These are phyloP conservation scores for Beauveria pseudobassiana DNA, from an alignment of 2,329 filamentous ascomycete genomes.

Conservation along the genomic window DNA sequence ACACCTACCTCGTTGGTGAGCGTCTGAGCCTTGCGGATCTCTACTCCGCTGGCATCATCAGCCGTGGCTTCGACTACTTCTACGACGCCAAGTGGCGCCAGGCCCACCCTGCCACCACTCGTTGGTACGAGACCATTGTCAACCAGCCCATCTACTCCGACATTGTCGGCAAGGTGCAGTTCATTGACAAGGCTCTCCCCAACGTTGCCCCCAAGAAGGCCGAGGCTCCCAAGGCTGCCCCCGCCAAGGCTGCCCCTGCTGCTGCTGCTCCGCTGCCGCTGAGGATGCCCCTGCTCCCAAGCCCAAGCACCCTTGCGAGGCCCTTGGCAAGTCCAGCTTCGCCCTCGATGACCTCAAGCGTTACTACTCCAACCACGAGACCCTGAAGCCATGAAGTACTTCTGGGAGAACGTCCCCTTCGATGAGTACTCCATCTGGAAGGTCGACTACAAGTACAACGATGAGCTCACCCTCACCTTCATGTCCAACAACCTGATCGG, in stretches of 20 bases:
- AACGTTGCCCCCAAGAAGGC: slow-evolving; percentile 71
- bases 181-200: slow-evolving; percentile 72
- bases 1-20: slow-evolving; percentile 97
- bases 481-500: slow-evolving; percentile 99
- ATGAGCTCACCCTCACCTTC: slow-evolving; percentile 94
- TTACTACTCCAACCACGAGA: slow-evolving; percentile 95
- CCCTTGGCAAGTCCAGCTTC: slow-evolving; percentile 71
- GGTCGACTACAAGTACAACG: slow-evolving; percentile 97
- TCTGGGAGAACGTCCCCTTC: slow-evolving; percentile 94
- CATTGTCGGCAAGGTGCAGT: slow-evolving; percentile 65
- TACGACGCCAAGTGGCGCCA: slow-evolving; percentile 85
- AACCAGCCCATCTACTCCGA: slow-evolving; percentile 88
- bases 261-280: slow-evolving; percentile 28
- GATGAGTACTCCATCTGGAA: slow-evolving; percentile 95
- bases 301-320: slow-evolving; percentile 92
- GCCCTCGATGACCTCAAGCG: slow-evolving; percentile 97
- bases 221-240: slow-evolving; percentile 55
- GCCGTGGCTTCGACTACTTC: slow-evolving; percentile 87
- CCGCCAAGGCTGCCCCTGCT: slow-evolving; percentile 28
- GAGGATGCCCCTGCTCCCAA: slow-evolving; percentile 55
- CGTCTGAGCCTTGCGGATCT: slow-evolving; percentile 94
- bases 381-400: slow-evolving; percentile 83
- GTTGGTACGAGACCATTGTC: slow-evolving; percentile 92
- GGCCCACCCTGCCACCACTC: slow-evolving; percentile 75
- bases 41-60: slow-evolving; percentile 71